Conservation (phyloP, 1,139 yeast genomes). For the Magnusiomyces starmeri region DNA sequence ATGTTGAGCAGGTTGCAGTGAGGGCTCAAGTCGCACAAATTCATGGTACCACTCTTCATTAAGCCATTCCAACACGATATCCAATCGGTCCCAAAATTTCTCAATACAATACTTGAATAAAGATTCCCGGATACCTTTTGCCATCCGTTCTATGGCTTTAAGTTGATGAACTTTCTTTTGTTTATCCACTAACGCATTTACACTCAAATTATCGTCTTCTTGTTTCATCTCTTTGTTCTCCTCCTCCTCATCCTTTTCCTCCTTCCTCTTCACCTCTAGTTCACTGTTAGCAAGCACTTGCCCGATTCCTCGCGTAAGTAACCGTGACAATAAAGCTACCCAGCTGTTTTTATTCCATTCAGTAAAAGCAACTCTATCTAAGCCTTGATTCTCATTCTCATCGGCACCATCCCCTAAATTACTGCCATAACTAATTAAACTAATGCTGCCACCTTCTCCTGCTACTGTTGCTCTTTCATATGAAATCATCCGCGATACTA, state of each 20-base stretch:
- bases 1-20: constrained; percentile 5
- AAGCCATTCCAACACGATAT: constrained; percentile 83
- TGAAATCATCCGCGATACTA: constrained; percentile 28
- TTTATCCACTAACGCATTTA: neutral
- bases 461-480: constrained; percentile 21
- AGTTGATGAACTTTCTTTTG: neutral
- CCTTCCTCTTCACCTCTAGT: constrained; percentile 3
- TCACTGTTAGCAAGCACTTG: neutral
- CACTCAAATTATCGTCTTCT: neutral
- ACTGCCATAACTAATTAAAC: constrained; percentile 11
- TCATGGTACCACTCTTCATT: constrained; percentile 94
- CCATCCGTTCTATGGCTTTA: constrained; percentile 7
- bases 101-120: constrained; percentile 67
- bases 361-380: constrained; percentile 26
- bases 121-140: constrained; percentile 59
- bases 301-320: constrained; percentile 72
- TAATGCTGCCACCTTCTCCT: neutral
- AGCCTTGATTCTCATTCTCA: constrained; percentile 25
- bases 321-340: constrained; percentile 65
- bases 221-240: neutral
- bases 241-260: neutral
- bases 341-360: constrained; percentile 67
- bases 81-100: constrained; percentile 66
- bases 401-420: constrained; percentile 17
- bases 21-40: constrained; percentile 32